A percentile compares a stretch with the other conserved stretches of the same genome.
Conservation (phyloP, 257 asterid species). For the Apocynum venetum region DNA sequence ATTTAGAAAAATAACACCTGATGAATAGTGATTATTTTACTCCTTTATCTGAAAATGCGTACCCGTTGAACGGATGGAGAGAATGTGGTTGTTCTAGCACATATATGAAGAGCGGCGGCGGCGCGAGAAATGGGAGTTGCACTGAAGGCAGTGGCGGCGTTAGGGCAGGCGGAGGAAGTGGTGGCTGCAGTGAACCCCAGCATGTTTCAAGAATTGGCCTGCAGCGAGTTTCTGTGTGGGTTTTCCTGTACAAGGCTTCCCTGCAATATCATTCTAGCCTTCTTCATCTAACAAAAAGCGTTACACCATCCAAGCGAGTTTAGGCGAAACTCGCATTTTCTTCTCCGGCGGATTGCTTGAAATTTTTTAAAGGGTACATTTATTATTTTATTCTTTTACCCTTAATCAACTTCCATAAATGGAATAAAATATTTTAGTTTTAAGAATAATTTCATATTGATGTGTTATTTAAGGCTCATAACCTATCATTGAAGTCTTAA, state of each 20-base stretch:
- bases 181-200: slow-evolving; percentile 17
- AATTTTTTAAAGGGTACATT: too few species aligned
- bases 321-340: too few species aligned
- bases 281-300: too few species aligned
- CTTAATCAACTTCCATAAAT: too few species aligned
- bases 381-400: too few species aligned
- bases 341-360: too few species aligned
- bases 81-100: neutral
- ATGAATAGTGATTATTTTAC: neutral
- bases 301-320: too few species aligned
- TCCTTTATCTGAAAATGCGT: neutral
- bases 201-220: neutral
- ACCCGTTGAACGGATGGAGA: slow-evolving; percentile 18
- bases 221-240: neutral
- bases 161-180: slow-evolving; percentile 8
- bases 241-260: neutral
- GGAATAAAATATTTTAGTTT: too few species aligned
- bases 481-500: too few species aligned
- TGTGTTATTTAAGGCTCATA: too few species aligned
- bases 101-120: slow-evolving; percentile 7
- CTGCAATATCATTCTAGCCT: too few species aligned
- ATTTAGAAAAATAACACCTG: neutral
- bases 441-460: too few species aligned
- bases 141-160: slow-evolving; percentile 18
- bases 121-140: slow-evolving; percentile 7